A percentile compares a stretch with the other conserved stretches of the same genome.
Evolutionary conservation across 164 flowering plant species (phyloP).

Genomic region (Protea cynaroides): DNA sequence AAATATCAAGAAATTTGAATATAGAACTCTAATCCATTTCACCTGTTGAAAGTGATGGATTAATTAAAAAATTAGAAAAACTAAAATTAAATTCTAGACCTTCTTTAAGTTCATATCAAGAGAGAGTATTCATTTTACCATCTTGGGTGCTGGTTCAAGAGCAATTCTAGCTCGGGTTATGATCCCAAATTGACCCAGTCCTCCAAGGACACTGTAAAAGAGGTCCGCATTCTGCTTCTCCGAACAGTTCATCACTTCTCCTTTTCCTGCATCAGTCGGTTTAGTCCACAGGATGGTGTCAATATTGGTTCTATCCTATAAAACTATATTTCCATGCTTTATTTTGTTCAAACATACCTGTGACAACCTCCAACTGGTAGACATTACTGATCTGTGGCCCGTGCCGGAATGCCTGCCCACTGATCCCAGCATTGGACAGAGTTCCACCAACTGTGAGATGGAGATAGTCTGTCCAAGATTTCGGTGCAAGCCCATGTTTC

Average conservation of each 20-base stretch:
- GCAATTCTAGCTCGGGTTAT: slow-evolving; percentile 79
- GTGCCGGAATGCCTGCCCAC: slow-evolving; percentile 85
- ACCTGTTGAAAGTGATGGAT: slow-evolving; percentile 44
- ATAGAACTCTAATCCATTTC: slow-evolving; percentile 79
- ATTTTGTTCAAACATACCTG: slow-evolving; percentile 42
- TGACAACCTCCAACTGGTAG: slow-evolving; percentile 75
- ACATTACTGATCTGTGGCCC: slow-evolving; percentile 93
- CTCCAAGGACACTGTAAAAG: slow-evolving; percentile 76
- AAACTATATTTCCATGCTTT: not conserved
- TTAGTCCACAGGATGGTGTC: not conserved
- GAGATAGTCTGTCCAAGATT: slow-evolving; percentile 97
- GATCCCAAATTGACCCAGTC: slow-evolving; percentile 93
- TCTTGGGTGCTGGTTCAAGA: slow-evolving; percentile 70
- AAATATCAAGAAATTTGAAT: slow-evolving; percentile 63
- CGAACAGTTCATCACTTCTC: slow-evolving; percentile 72
- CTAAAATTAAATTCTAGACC: not conserved
- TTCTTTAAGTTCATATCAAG: not conserved
- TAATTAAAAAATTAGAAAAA: not conserved
- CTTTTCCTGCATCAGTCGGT: slow-evolving; percentile 58
- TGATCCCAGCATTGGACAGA: slow-evolving; percentile 85
- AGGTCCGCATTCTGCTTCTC: slow-evolving; percentile 61
- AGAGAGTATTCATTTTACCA: slow-evolving; percentile 37
- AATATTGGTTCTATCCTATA: not conserved
- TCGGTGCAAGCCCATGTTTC: slow-evolving; percentile 70
- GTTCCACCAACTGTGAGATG: slow-evolving; percentile 93